Percentiles rank a stretch among this genome's conserved stretches.
These are phyloP conservation scores for Limonomyces culmigenus DNA, from an alignment of 1,284 basidiomycete species.

Conservation along the genomic window DNA sequence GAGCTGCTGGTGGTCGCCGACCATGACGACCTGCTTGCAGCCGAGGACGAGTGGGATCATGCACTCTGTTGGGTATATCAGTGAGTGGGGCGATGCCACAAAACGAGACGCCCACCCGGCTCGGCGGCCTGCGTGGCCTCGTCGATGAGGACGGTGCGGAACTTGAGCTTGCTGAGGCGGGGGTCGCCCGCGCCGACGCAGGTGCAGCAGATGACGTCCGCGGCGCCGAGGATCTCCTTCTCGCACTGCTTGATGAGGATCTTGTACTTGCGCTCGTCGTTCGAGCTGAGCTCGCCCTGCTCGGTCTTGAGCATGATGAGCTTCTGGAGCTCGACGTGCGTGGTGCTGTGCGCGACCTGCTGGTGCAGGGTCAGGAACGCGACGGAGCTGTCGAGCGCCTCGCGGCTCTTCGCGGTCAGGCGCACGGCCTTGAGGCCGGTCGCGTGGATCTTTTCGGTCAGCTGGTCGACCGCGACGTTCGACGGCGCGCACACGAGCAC, in stretches of 20 bases:
- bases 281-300: conserved; percentile 90
- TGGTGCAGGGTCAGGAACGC: conserved; percentile 91
- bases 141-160: conserved; percentile 95
- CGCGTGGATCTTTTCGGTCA: conserved; percentile 96
- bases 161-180: conserved; percentile 90
- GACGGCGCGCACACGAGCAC: conserved; percentile 98
- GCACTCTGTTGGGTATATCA: conserved; percentile 47
- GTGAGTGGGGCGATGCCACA: conserved; percentile 4
- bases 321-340: conserved; percentile 92
- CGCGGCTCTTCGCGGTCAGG: conserved; percentile 92
- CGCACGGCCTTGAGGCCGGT: conserved; percentile 97
- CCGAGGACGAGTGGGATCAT: conserved; percentile 98
- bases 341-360: conserved; percentile 92
- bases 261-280: conserved; percentile 97
- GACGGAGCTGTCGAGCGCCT: conserved; percentile 89
- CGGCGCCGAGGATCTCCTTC: conserved; percentile 88
- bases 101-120: conserved; percentile 47
- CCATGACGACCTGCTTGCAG: conserved; percentile 96
- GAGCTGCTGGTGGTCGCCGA: conserved; percentile 96
- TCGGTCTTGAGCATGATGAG: conserved; percentile 95
- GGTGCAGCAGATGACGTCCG: conserved; percentile 97
- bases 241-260: conserved; percentile 88
- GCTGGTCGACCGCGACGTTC: conserved; percentile 97
- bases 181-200: conserved; percentile 98
- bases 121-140: conserved; percentile 98